Conservation (phyloP, 441 rosid genomes). For the Pelargonium australe region DNA sequence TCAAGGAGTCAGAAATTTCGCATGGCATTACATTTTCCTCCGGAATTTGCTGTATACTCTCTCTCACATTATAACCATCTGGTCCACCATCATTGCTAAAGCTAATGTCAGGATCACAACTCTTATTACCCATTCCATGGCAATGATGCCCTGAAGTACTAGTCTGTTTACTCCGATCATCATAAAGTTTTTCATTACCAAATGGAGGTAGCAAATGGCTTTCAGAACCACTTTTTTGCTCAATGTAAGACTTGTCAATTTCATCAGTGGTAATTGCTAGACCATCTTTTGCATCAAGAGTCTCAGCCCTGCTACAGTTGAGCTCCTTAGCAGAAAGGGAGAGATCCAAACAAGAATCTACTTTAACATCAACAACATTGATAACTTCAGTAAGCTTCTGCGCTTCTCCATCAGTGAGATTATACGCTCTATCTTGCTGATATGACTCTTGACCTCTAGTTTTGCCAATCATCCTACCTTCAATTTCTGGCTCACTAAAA, state of each 20-base stretch:
- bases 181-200: constrained; percentile 15
- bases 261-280: constrained; percentile 19
- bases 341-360: constrained; percentile 25
- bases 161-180: constrained; percentile 16
- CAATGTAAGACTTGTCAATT: constrained; percentile 23
- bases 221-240: constrained; percentile 27
- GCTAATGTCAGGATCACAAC: constrained; percentile 25
- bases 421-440: constrained; percentile 24
- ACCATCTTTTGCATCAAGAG: constrained; percentile 23
- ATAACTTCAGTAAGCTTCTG: constrained; percentile 25
- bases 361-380: constrained; percentile 25
- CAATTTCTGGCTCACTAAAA: constrained; percentile 28
- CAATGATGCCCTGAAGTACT: constrained; percentile 16
- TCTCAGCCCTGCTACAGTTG: constrained; percentile 20
- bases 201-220: constrained; percentile 10
- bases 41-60: constrained; percentile 16
- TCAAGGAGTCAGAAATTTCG: constrained; percentile 24
- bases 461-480: constrained; percentile 23
- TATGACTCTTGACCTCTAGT: constrained; percentile 25
- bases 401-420: constrained; percentile 22
- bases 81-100: constrained; percentile 17
- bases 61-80: constrained; percentile 16
- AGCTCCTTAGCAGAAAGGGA: constrained; percentile 20
- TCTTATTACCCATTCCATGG: constrained; percentile 17
- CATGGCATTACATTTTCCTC: constrained; percentile 23